Base-by-base conservation (phyloP, 345 rosid species). In the Kandelia obovata region DNA sequence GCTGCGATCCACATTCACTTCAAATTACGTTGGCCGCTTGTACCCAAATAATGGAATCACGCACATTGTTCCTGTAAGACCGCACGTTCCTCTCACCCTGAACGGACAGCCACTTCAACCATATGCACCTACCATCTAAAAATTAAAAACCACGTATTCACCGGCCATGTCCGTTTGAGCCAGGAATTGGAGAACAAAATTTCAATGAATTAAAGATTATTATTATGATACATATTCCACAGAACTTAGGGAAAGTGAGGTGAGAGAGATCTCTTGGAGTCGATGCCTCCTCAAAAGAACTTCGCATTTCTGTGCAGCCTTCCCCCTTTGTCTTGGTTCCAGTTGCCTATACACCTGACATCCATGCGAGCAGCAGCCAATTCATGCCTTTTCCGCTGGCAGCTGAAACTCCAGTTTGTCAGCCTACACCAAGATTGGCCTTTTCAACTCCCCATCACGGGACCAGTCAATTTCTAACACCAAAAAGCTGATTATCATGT, bases 401-500 rank as follows among this genome's bases (percentile, higher is more conserved):
- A 30, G 25, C 61, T 19, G 58, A 47, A 65, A 57, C 57, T 51
- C 21, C 20, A 9, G 25, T 31, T 55, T 39, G 60, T 27, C 46
- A 61, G 30, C 30, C 27, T 27, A 32, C 61, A 47, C 47, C 49
- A 26, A 43, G 55, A 30, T 58, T 46, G 62, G 19, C 32, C 73
- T 28, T 47, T 23, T 27, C 46, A 55, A 20, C 43, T 7, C 66
- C 67, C 21, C 49, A 35, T 63, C 25, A 25, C 55, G 55, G 47
- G 35, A 20, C 17, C 15, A 8, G 35, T 58, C 73, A 67, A 51
- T 26, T 69, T 39, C 34, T 23, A 19, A 20, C 27, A 47, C 61
- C 20, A n/a, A 28, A 30, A 26, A 53, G 32, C 37, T 26, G 25
- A 19, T 30, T 68, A 31, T 87, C 84, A 86, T 5, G 92, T 81